Percentiles rank a stretch among this genome's conserved stretches.
Conservation (phyloP, 2,329 filamentous ascomycete species). For the Ramichloridium luteum region DNA sequence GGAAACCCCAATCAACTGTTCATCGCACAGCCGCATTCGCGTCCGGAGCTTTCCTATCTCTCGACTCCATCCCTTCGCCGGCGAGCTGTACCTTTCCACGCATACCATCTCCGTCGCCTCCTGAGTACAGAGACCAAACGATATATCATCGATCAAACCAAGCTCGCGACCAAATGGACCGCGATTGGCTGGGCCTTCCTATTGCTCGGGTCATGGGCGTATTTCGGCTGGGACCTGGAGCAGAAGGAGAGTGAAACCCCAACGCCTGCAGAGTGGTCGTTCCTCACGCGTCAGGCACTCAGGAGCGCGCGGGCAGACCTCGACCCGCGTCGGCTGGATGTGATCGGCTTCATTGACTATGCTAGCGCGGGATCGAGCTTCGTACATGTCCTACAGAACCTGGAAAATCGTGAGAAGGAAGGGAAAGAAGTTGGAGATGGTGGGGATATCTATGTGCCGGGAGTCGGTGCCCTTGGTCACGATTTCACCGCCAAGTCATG, state of each 20-base stretch:
- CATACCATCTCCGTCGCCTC: constrained; percentile 49
- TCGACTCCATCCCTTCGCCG: too few relatives aligned
- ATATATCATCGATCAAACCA: constrained; percentile 59
- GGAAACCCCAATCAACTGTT: too few relatives aligned
- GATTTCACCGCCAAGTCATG: constrained; percentile 68
- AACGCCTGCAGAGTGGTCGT: constrained; percentile 71
- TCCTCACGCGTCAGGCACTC: constrained; percentile 54
- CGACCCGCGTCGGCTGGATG: constrained; percentile 46
- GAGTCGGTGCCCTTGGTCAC: constrained; percentile 44
- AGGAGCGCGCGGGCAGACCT: constrained; percentile 41
- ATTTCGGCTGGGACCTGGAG: constrained; percentile 60
- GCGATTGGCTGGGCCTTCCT: constrained; percentile 53
- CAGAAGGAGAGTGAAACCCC: constrained; percentile 62
- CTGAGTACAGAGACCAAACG: constrained; percentile 66
- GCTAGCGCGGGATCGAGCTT: constrained; percentile 50
- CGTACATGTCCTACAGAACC: constrained; percentile 46
- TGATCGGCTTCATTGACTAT: constrained; percentile 55
- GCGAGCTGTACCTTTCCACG: too few relatives aligned
- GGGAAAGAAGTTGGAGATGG: constrained; percentile 51
- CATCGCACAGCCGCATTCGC: too few relatives aligned
- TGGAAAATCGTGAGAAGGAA: constrained; percentile 59
- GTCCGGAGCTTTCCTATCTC: too few relatives aligned
- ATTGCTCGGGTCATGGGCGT: constrained; percentile 47
- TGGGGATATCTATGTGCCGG: constrained; percentile 38
- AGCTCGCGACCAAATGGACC: constrained; percentile 56